Base-by-base conservation (phyloP, 768 basidiomycete genomes). In the Kwoniella bestiolae region DNA sequence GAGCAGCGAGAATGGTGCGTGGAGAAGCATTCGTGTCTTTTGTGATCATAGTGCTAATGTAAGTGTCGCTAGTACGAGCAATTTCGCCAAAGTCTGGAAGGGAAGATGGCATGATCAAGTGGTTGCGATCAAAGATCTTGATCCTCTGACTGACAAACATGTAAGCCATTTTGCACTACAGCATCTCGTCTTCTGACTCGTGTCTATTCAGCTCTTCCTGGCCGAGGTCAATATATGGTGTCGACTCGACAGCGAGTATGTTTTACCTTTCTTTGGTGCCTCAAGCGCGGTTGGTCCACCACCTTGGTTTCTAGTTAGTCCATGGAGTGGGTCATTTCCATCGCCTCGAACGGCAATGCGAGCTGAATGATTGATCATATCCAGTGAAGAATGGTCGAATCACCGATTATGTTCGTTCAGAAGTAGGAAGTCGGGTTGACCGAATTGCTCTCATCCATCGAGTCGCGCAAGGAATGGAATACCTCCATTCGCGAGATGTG, bases 261-360 rank as follows among this genome's bases (percentile, higher is more conserved):
- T 94, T 2, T 82, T 92, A 50, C 85, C 86, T 68, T 83, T 94
- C 28, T 88, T 86, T 67, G 92, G 91, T 0, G 92, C 92, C 8
- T 90, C 89, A 28, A 89, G 88, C 70, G 84, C 89, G 0, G 82
- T 83, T 6, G 86, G 86, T 25, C 87, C 88, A 47, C 86, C 87
- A 11, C 90, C 90, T 14, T 91, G 87, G 87, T 91, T 90, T 81
- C 85, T 90, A 55, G 90, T 94, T 55, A 88, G 87, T 72, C 88
- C 89, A 45, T 91, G 89, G 78, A 84, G 73, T 75, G 38, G 63
- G 73, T 53, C 9, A 11, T 35, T 31, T 0, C 21, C 5, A 28
- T 23, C 0, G 9, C 16, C 2, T 6, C 5, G 5, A 28, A 16
- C 31, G 1, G 8, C 23, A 31, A 31, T 34, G 25, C 29, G 46